Percentiles rank a stretch among this genome's conserved stretches.
These are phyloP conservation scores for Helicocarpus griseus DNA, from an alignment of 2,329 filamentous ascomycete species.

Conservation along the genomic window DNA sequence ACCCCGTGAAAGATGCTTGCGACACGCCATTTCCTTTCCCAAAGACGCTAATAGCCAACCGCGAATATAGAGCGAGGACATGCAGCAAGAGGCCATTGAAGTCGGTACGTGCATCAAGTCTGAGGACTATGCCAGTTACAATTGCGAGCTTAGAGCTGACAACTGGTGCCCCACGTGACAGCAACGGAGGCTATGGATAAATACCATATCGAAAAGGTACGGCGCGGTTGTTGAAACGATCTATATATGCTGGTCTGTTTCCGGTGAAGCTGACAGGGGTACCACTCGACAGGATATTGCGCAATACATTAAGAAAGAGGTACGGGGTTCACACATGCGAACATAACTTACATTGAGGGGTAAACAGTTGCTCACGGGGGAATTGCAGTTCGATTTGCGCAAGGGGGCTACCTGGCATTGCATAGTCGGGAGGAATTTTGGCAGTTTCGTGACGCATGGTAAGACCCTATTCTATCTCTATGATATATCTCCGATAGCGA, in stretches of 20 bases:
- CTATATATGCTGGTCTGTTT: background rate
- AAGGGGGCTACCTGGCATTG: conserved; percentile 99
- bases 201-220: conserved; percentile 63
- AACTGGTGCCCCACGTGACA: conserved; percentile 29
- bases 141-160: conserved; percentile 1
- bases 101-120: conserved; percentile 57
- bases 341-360: conserved; percentile 4
- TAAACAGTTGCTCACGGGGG: conserved; percentile 8
- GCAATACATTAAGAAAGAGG: conserved; percentile 89
- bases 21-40: conserved; percentile 6
- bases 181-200: conserved; percentile 64
- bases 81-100: conserved; percentile 93
- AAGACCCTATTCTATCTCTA: conserved; percentile 24
- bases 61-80: conserved; percentile 72
- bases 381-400: conserved; percentile 76
- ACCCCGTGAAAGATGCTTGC: conserved; percentile 22
- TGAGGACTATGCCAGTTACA: background rate
- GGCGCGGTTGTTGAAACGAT: background rate
- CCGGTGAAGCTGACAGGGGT: conserved; percentile 9
- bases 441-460: conserved; percentile 98
- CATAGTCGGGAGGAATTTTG: conserved; percentile 97
- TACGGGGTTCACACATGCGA: conserved; percentile 35
- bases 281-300: conserved; percentile 66
- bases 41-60: conserved; percentile 15
- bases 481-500: no score